Percentiles rank a stretch among this genome's conserved stretches.
phyloP scores from a whole-genome alignment of 768 basidiomycete genomes.

The Suillus clintonianus region DNA sequence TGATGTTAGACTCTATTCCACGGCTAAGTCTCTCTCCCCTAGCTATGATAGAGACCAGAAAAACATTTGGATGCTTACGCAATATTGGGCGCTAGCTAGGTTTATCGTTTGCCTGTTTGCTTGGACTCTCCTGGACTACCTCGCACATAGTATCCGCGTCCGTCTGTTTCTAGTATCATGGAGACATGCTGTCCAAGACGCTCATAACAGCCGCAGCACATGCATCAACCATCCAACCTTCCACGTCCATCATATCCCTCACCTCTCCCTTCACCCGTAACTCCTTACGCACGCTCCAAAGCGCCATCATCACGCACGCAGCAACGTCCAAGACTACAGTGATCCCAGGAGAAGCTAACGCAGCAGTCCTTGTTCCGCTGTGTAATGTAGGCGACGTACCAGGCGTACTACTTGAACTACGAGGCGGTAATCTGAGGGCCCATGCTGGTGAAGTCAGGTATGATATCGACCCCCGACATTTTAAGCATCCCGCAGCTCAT shows the following conservation, averaged over 20 bases:
- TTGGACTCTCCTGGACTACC: neutral
- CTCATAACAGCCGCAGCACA: conserved; percentile 17
- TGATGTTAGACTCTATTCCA: no score
- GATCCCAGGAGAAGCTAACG: conserved; percentile 42
- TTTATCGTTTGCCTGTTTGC: no score
- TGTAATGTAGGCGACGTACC: conserved; percentile 72
- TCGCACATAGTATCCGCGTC: neutral
- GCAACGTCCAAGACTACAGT: conserved; percentile 13
- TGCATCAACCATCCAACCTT: conserved; percentile 1
- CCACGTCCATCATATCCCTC: conserved; percentile 29
- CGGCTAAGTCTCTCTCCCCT: no score
- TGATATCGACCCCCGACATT: conserved; percentile 12
- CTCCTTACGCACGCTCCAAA: conserved; percentile 24
- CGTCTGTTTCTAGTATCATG: conserved; percentile 13
- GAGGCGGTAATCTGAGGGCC: conserved; percentile 60
- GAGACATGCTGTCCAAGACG: conserved; percentile 28
- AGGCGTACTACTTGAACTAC: conserved; percentile 71
- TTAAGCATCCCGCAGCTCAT: neutral
- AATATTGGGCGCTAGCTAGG: no score
- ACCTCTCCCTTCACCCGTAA: conserved; percentile 37
- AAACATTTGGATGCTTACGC: no score
- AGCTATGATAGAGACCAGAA: no score
- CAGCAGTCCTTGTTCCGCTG: conserved; percentile 75
- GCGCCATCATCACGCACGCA: neutral
- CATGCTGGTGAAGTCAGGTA: conserved; percentile 88